Percentiles rank a stretch among this genome's conserved stretches.
Conservation (phyloP, 306 rosid genomes). For the Acacia crassicarpa region DNA sequence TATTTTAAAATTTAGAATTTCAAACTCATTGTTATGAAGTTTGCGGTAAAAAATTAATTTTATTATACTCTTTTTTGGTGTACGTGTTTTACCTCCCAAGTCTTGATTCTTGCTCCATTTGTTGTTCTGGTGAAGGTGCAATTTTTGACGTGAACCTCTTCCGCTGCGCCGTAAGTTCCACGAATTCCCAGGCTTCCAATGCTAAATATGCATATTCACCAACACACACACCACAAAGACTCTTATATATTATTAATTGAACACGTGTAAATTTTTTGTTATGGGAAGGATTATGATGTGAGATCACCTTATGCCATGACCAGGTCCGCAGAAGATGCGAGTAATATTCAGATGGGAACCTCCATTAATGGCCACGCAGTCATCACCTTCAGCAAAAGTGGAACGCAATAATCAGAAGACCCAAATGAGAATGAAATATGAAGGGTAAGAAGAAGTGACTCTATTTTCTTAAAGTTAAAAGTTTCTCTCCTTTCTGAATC, state of each 20-base stretch:
- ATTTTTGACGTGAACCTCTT: constrained; percentile 45
- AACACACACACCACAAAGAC: not conserved
- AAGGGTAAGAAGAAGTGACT: not conserved
- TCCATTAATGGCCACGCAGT: constrained; percentile 44
- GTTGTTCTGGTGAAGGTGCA: constrained; percentile 38
- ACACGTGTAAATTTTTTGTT: not conserved
- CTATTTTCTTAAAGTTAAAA: not conserved
- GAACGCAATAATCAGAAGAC: not conserved
- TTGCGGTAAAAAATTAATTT: not conserved
- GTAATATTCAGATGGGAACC: constrained; percentile 45
- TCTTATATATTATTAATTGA: not conserved
- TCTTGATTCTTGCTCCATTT: constrained; percentile 66
- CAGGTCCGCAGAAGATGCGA: constrained; percentile 57
- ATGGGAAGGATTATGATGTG: not conserved
- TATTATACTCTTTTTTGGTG: not conserved
- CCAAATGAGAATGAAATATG: not conserved
- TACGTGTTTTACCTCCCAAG: constrained; percentile 40
- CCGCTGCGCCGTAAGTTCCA: constrained; percentile 32
- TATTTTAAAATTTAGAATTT: not conserved
- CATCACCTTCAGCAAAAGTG: constrained; percentile 45
- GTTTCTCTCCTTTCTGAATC: not conserved
- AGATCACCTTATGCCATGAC: constrained; percentile 56
- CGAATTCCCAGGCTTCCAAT: constrained; percentile 51
- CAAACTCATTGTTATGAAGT: not conserved
- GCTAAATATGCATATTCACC: constrained; percentile 15